Base-by-base conservation (phyloP, 257 asterid species). In the Ballota nigra region DNA sequence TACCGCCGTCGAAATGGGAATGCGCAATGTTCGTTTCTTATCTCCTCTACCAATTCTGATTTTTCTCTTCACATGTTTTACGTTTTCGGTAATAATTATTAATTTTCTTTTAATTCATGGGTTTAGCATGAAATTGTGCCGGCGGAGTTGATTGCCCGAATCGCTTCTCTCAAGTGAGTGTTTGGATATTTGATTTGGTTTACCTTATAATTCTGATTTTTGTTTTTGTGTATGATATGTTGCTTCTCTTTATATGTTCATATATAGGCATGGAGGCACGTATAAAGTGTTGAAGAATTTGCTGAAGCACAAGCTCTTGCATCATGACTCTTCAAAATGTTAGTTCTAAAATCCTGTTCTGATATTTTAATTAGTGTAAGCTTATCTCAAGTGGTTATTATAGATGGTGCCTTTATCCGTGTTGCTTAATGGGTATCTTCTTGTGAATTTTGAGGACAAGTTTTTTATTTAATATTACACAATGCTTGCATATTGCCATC, bases 1-100 rank as follows among this genome's bases (percentile, higher is more conserved):
- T 43, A 93, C 98, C 2, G 97, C 98, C 6, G 97, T 93, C 58
- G 98, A 93, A 68, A 81, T 93, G 98, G 98, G 98, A 31, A 89
- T 91, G 98, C 96, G 97, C 74, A 93, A 93, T 77, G 97, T 92
- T 52, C 19, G 88, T 80, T 47, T 57, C 15, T 16, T 29, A 38
- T 43, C 26, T 59, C 38, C 38, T 53, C 16, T 13, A 8, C 28
- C 49, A n/a, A 2, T 66, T 36, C 51, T 20, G 4, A 41, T n/a
- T 24, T 3, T 0, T 6, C 47, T 66, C 12, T 6, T 52, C 16
- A 24, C 7, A 20, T 4, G n/a, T 1, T 11, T 53, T 23, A 3
- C 34, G 24, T 13, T n/a, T 62, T 24, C 6, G 31, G 11, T 63
- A 6, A 18, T 76, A 31, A 68, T 52, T 2, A 19, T 12, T 9